These are phyloP conservation scores for Apiotrichum montevideense DNA, from an alignment of 1,284 basidiomycete species.

Conservation along the genomic window DNA sequence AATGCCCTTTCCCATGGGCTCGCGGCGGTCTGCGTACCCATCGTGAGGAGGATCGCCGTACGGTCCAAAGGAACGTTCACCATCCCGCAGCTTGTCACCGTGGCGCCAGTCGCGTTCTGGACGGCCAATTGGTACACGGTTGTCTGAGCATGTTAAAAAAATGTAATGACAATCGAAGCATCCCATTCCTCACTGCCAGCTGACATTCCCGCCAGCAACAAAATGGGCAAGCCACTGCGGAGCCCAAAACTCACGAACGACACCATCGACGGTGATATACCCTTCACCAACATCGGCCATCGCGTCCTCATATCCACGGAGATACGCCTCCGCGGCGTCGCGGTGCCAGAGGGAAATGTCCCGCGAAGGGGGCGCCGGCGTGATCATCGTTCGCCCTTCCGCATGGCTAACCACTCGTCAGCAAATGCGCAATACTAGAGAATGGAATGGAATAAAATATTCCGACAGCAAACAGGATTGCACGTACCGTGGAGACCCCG, in stretches of 20 bases:
- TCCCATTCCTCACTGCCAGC: too few relatives aligned
- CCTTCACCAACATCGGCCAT: constrained; percentile 8
- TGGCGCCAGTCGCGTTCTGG: background rate
- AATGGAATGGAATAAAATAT: too few relatives aligned
- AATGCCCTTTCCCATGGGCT: background rate
- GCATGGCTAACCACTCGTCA: background rate
- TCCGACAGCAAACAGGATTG: background rate
- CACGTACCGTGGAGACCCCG: background rate
- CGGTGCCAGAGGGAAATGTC: constrained; percentile 1
- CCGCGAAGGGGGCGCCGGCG: constrained; percentile 1
- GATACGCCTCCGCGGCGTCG: constrained; percentile 2
- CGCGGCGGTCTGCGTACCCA: background rate
- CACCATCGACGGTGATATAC: constrained; percentile 6
- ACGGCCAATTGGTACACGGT: background rate
- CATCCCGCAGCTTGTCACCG: background rate
- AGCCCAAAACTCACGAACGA: constrained; percentile 5
- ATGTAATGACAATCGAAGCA: background rate
- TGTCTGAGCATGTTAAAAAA: background rate
- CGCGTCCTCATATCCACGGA: constrained; percentile 9
- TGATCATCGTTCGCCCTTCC: constrained; percentile 4
- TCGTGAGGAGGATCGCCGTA: background rate
- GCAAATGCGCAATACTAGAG: too few relatives aligned
- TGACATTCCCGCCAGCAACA: too few relatives aligned
- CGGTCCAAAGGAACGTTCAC: background rate
- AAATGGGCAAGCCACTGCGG: too few relatives aligned